Evolutionary conservation across 306 rosid genomes (phyloP), one percentile per base, ranked within the genome.

Genomic region (Carpinus viminea): DNA sequence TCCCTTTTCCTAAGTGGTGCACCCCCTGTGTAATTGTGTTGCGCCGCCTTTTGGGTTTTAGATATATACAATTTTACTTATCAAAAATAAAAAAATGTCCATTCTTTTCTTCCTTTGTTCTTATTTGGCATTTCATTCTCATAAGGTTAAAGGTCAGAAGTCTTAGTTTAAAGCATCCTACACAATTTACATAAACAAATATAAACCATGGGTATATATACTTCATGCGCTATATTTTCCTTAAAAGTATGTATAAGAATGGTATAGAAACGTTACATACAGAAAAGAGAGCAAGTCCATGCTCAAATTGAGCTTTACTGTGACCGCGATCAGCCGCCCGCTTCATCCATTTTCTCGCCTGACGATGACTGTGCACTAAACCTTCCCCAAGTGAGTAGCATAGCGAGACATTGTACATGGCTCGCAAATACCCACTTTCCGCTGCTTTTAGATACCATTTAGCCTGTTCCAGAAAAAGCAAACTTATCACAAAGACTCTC

Each of bases 361-460:
- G 70, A 71, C 81, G 86, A 84, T 80, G 93, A 84, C 81, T 87
- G 24, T 50, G 92, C 8, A 74, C 13, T 78, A 94, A 50, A 6
- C 98, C 97, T 82, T 92, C 95, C 78, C 97, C 97, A 66, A 66
- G 79, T 18, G 91, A 83, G 88, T 86, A 92, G 84, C 98, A 94
- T 26, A 92, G 80, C 46, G 97, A 87, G 21, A 85, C 70, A 66
- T 94, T 92, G 84, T 92, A 94, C 98, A 94, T 92, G 36, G 98
- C 97, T 55, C 97, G 97, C 55, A 78, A 82, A 80, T 91, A 91
- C 34, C 98, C 97, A 16, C 90, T 91, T 84, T 88, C 93, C 7
- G 98, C 98, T 54, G 98, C 98, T 84, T 88, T 91, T 79, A 82
- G 72, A 83, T 92, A 92, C 98, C 97, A 94, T 78, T 83, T 87